phyloP scores from a whole-genome alignment of 768 basidiomycete genomes.

The Tulasnella sp. region DNA sequence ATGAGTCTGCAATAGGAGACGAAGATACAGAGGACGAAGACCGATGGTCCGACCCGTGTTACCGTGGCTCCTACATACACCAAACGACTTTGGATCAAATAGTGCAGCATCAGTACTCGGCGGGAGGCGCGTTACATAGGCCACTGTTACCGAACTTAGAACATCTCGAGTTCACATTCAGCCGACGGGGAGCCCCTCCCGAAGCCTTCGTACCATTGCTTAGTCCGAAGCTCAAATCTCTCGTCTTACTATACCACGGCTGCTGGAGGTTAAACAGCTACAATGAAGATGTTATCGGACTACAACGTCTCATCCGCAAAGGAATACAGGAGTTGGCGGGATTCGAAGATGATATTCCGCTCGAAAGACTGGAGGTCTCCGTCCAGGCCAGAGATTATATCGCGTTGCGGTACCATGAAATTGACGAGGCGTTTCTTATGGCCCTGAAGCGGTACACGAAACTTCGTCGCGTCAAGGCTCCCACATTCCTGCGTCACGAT shows the following conservation, averaged over 20 bases:
- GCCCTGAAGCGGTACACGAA: neutral
- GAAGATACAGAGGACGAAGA: neutral
- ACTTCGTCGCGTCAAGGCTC: neutral
- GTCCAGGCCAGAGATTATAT: neutral
- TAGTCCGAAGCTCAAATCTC: neutral
- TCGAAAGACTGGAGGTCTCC: neutral
- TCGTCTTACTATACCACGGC: neutral
- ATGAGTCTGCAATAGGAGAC: neutral
- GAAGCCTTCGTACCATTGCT: neutral
- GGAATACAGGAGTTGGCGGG: neutral
- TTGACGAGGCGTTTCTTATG: neutral
- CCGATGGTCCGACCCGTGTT: neutral
- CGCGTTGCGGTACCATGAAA: neutral
- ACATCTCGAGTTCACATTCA: neutral
- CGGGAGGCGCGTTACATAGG: neutral
- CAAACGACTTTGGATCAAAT: neutral
- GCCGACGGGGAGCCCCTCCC: neutral
- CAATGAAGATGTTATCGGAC: too few relatives aligned
- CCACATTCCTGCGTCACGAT: neutral
- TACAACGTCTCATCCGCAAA: too few relatives aligned
- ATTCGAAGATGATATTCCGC: neutral
- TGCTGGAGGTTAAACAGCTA: neutral
- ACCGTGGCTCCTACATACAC: neutral
- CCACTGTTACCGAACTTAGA: neutral
- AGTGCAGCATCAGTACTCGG: neutral